phyloP scores from a whole-genome alignment of 2,329 filamentous ascomycete species.

The Calonectria fujianensis region DNA sequence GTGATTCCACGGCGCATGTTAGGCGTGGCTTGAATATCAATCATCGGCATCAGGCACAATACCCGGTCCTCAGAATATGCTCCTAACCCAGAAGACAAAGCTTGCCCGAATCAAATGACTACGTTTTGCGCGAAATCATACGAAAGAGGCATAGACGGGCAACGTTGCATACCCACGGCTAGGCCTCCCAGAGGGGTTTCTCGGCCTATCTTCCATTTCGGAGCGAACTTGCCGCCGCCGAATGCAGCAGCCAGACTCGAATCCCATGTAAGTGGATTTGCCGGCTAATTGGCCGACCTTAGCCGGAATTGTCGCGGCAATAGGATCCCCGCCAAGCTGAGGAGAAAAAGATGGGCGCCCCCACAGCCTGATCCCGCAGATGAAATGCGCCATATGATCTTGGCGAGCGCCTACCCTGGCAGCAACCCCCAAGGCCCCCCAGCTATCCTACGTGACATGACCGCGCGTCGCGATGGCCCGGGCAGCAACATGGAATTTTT shows the following conservation, averaged over 20 bases:
- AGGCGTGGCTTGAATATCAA: constrained; percentile 12
- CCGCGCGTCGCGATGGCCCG: neutral
- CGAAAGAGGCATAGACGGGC: constrained; percentile 20
- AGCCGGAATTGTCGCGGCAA: neutral
- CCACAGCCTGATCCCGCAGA: constrained; percentile 10
- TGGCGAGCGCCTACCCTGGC: neutral
- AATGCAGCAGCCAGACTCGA: neutral
- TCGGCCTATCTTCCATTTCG: constrained; percentile 20
- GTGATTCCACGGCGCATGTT: no score
- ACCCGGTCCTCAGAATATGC: neutral
- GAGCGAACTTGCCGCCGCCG: constrained; percentile 4
- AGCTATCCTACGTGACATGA: neutral
- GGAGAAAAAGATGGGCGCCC: neutral
- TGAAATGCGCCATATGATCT: constrained; percentile 6
- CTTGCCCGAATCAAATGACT: constrained; percentile 17
- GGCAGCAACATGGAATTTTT: neutral
- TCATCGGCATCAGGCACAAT: neutral
- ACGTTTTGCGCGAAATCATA: neutral
- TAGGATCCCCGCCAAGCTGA: neutral
- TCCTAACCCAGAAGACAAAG: neutral
- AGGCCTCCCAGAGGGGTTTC: constrained; percentile 7
- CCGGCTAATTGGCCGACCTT: constrained; percentile 22
- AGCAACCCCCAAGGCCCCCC: neutral
- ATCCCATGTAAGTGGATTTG: constrained; percentile 18
- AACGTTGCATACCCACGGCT: constrained; percentile 3